Base-by-base conservation (phyloP, 2,329 filamentous ascomycete species). In the Colletotrichum sp. region DNA sequence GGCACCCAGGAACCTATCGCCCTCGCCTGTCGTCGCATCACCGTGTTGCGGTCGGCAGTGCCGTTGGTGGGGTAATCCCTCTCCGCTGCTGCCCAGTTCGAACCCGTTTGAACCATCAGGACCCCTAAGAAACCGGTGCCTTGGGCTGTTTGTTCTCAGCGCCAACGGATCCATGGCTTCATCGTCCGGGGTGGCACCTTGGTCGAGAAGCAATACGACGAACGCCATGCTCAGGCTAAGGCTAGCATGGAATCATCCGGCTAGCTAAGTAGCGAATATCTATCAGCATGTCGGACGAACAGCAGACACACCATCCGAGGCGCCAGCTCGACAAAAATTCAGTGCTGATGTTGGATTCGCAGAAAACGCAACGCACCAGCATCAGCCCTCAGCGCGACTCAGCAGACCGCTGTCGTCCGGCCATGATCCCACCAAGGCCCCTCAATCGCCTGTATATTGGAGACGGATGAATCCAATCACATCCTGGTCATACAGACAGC, bases 31-130 rank as follows among this genome's bases (percentile, higher is more conserved):
- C 10, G 44, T 62, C 30, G 30, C 59, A 62, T 64, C 60, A 21
- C 39, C 15, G 55, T 63, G 39, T 39, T 67, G 63, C 49, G 70
- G 64, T 76, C 64, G 64, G 74, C 71, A 69, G 74, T 76, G 70
- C 49, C 39, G 44, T 52, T 73, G 70, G 64, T 60, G 74, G 74
- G 57, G 74, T 60, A 44, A 39, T 72, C 73, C 59, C 16, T 57
- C 44, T 49, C 16, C 21, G 44, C 39, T 32, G 49, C 18, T 44
- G 39, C 65, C 44, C 39, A 55, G 65, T 57, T 24, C 24, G 36
- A 49, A 64, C 30, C 62, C 34, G 44, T 49, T 21, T 49, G 44
- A 49, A 49, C 44, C 44, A n/a, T 52, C 44, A 21, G 44, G 44
- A 52, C 44, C 44, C 44, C 44, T 52, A 52, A 21, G 44, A 52